Conservation (phyloP, 1,284 basidiomycete genomes). For the Tilletia caries region DNA sequence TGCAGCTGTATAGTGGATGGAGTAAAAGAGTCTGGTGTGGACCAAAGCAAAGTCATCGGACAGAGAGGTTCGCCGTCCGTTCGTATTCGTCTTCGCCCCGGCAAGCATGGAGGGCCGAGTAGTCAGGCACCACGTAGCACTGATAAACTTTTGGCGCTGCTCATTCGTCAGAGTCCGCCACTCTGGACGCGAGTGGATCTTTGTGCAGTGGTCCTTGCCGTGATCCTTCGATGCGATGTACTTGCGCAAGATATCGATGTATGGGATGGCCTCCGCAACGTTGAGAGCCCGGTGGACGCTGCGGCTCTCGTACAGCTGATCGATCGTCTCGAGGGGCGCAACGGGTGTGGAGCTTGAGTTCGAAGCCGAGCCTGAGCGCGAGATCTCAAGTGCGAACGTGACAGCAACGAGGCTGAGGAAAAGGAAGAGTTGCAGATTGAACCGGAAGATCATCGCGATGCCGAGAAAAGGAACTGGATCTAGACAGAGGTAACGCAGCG, state of each 20-base stretch:
- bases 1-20: not conserved
- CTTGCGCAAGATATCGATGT: not conserved
- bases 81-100: not conserved
- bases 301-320: not conserved
- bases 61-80: not conserved
- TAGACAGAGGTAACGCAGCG: too few relatives aligned
- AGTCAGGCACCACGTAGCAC: not conserved
- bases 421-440: too few relatives aligned
- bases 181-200: not conserved
- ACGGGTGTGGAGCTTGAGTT: too few relatives aligned
- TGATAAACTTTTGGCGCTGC: not conserved
- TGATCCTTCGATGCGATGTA: not conserved
- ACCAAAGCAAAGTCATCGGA: conserved; percentile 2
- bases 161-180: not conserved
- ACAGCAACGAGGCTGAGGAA: too few relatives aligned
- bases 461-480: too few relatives aligned
- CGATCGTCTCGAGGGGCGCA: too few relatives aligned
- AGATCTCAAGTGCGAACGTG: too few relatives aligned
- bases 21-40: not conserved
- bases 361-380: too few relatives aligned
- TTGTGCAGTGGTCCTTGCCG: not conserved
- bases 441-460: too few relatives aligned
- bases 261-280: not conserved
- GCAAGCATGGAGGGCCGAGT: not conserved
- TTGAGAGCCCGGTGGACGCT: not conserved